Evolutionary conservation across 2,329 filamentous ascomycete genomes (phyloP).

Genomic region (Fusarium papillatum): DNA sequence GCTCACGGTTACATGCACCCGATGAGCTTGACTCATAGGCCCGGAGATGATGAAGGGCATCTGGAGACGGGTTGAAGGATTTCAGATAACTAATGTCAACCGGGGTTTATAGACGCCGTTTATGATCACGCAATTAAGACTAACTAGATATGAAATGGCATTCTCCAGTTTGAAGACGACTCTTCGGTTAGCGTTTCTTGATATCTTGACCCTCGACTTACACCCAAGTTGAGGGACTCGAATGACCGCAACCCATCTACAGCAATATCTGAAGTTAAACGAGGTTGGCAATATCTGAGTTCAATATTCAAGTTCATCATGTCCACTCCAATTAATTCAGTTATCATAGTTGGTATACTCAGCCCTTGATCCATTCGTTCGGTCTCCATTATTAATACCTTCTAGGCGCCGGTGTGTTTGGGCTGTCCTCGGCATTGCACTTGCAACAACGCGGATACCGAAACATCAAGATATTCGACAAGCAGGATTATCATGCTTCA

Average conservation of each 20-base stretch:
- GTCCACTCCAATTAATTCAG: not conserved
- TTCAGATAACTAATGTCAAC: not conserved
- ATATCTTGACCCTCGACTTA: not conserved
- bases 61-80: not conserved
- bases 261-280: not conserved
- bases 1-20: not conserved
- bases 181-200: not conserved
- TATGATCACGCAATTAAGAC: not conserved
- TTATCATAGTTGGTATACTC: not conserved
- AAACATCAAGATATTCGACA: conserved; percentile 5
- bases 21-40: not conserved
- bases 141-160: not conserved
- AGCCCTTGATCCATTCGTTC: no score
- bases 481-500: not conserved
- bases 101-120: not conserved
- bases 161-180: not conserved
- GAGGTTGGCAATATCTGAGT: not conserved
- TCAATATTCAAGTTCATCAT: not conserved
- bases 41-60: not conserved
- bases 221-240: not conserved
- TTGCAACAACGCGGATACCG: not conserved
- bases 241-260: not conserved
- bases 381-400: not conserved
- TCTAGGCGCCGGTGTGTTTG: not conserved
- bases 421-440: not conserved